These are phyloP conservation scores for Trichoderma asperellum DNA, from an alignment of 2,329 filamentous ascomycete species.

Conservation along the genomic window DNA sequence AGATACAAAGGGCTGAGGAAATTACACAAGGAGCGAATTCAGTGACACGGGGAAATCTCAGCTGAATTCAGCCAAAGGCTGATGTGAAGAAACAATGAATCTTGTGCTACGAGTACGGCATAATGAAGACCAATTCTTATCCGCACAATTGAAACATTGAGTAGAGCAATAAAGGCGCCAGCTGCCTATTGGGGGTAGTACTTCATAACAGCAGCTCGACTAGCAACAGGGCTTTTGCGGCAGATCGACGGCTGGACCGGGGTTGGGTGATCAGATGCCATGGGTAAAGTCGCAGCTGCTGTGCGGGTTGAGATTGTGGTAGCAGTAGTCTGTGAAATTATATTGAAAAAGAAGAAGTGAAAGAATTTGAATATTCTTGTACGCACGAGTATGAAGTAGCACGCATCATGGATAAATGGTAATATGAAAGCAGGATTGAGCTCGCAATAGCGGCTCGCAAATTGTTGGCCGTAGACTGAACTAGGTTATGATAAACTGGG, in stretches of 20 bases:
- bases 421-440: background rate
- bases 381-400: background rate
- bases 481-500: background rate
- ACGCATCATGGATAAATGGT: background rate
- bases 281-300: background rate
- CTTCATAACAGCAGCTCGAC: background rate
- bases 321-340: background rate
- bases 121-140: background rate
- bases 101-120: background rate
- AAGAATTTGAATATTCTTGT: background rate
- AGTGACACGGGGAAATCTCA: background rate
- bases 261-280: slow-evolving; percentile 1
- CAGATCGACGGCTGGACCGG: slow-evolving; percentile 22
- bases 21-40: background rate
- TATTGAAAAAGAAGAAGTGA: background rate
- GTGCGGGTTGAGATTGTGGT: background rate
- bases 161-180: background rate
- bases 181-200: background rate
- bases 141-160: background rate
- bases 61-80: background rate
- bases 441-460: background rate
- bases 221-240: slow-evolving; percentile 10
- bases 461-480: background rate
- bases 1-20: background rate
- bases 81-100: background rate